Evolutionary conservation across 2,329 filamentous ascomycete genomes (phyloP), one percentile per base, ranked within the genome.

Genomic region (Seiridium cupressi): DNA sequence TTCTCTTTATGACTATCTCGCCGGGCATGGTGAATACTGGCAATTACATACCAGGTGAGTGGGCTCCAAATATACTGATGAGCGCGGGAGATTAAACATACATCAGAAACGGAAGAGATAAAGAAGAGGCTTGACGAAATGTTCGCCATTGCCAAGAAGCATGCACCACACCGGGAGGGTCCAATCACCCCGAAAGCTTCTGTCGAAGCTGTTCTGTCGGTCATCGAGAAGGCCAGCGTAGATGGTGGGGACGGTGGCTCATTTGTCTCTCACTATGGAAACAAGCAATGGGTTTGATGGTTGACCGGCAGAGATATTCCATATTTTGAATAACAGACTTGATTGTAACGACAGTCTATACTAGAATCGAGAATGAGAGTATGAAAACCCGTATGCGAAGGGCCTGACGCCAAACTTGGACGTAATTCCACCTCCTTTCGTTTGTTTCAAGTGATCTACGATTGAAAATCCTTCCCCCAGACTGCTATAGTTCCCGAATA

Each of bases 241-340:
- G 61, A 65, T 40, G 26, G 35, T 18, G 62, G 62, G 0, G 64
- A 79, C 64, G 82, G 75, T 2, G 85, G 85, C 3, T 68, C 72
- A 0, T 85, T 84, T 64, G 63, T 87, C 1, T 84, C 82, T 35
- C 84, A 88, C 46, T 66, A 76, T 60, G 82, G 84, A 3, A 82
- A 74, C 62, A 80, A 83, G 70, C 74, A 79, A 58, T 86, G 82
- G 83, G 49, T 85, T 7, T 84, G 47, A 49, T 26, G 18, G 18
- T 26, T 26, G 18, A 26, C 18, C 18, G 18, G 18, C 18, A 26
- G 18, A 26, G 1, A 26, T 26, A 26, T 26, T 26, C 18, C 18
- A 26, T 26, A 26, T 26, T 26, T 26, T 26, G 18, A 26, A 26
- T 26, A 26, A 26, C 18, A 26, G 18, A 26, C 18, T 26, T 26